These are phyloP conservation scores for Leishmania braziliensis DNA, from an alignment of 208 protist species.

Conservation along the genomic window DNA sequence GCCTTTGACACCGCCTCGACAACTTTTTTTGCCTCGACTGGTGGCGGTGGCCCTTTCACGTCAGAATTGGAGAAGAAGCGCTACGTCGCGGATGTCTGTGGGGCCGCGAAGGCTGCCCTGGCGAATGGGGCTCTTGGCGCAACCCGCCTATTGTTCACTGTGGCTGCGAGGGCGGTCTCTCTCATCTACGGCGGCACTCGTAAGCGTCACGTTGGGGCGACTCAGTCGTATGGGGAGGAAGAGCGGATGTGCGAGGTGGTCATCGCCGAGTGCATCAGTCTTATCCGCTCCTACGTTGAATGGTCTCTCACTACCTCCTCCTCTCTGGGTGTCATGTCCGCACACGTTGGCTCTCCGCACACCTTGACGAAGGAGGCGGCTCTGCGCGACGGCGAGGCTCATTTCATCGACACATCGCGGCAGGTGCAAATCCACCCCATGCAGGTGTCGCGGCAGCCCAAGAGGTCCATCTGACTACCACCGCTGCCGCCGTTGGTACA, in stretches of 20 bases:
- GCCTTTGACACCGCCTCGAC: conserved; percentile 22
- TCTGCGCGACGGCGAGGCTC: conserved; percentile 58
- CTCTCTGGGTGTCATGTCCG: conserved; percentile 67
- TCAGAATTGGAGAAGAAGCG: conserved; percentile 35
- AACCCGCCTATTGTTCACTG: conserved; percentile 48
- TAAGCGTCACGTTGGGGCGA: background rate
- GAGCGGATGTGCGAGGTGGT: conserved; percentile 25
- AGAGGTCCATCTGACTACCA: conserved; percentile 10
- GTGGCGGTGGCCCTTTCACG: background rate
- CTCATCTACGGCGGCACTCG: conserved; percentile 37
- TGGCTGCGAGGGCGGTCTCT: conserved; percentile 50
- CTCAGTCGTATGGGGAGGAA: conserved; percentile 11
- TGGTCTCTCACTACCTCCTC: conserved; percentile 64
- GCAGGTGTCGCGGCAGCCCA: conserved; percentile 25
- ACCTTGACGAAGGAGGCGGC: conserved; percentile 71
- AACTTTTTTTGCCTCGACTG: conserved; percentile 23
- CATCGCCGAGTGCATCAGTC: conserved; percentile 34
- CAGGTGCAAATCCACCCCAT: conserved; percentile 72
- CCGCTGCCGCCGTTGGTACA: background rate
- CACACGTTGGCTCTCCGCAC: conserved; percentile 58
- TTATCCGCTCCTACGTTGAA: conserved; percentile 60
- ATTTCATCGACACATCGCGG: conserved; percentile 65
- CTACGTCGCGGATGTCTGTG: conserved; percentile 48
- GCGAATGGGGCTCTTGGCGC: conserved; percentile 61
- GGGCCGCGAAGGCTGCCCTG: conserved; percentile 46